These are phyloP conservation scores for Orbilia javanica DNA, from an alignment of 2,329 filamentous ascomycete genomes.

Conservation along the genomic window DNA sequence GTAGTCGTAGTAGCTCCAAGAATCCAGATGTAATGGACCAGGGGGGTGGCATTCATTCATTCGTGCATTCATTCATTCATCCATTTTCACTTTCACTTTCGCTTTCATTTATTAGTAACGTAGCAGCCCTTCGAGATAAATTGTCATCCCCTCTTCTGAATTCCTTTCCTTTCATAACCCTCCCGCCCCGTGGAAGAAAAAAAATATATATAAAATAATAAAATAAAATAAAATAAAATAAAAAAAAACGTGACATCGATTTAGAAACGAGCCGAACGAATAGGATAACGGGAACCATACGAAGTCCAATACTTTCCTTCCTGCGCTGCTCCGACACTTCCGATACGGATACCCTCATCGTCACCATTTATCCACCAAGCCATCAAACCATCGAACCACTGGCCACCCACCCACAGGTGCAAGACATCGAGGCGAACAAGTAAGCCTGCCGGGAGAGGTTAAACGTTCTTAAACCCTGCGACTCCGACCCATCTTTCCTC, in stretches of 20 bases:
- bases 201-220: too few species aligned
- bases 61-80: not conserved
- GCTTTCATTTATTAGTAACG: not conserved
- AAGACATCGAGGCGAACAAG: constrained; percentile 3
- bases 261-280: not conserved
- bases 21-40: not conserved
- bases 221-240: not conserved
- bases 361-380: not conserved
- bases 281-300: not conserved
- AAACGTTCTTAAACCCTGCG: not conserved
- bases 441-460: not conserved
- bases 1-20: not conserved
- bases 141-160: constrained; percentile 24
- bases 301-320: not conserved
- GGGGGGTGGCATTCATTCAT: not conserved
- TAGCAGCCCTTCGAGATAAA: constrained; percentile 28
- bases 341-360: constrained; percentile 7
- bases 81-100: not conserved
- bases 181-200: not conserved
- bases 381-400: not conserved
- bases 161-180: constrained; percentile 10
- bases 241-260: constrained; percentile 10
- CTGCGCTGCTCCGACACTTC: constrained; percentile 36
- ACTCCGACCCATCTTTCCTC: not conserved
- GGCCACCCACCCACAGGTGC: too few species aligned